phyloP scores from a whole-genome alignment of 1,284 basidiomycete genomes.

The Ceraceosorus guamensis region DNA sequence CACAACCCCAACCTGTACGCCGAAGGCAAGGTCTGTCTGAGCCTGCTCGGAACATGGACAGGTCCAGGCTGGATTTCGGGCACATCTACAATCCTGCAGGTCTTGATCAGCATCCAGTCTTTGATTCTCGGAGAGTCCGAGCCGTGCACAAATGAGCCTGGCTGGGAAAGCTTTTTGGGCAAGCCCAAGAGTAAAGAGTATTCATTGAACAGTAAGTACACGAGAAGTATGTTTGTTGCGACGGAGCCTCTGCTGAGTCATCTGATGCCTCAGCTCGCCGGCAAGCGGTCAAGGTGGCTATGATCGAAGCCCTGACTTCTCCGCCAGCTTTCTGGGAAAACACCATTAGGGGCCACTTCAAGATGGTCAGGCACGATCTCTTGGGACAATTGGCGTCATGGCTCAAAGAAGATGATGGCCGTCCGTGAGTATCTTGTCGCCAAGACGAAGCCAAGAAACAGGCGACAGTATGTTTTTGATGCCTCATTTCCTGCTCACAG shows the following conservation, averaged over 20 bases:
- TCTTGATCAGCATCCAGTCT: conserved; percentile 83
- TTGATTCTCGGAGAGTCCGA: conserved; percentile 73
- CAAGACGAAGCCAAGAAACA: too few relatives aligned
- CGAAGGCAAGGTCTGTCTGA: conserved; percentile 83
- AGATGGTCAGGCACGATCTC: conserved; percentile 69
- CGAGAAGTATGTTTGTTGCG: not conserved
- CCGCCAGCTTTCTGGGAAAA: conserved; percentile 74
- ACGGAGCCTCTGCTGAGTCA: not conserved
- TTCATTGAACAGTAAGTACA: not conserved
- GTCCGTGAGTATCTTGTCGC: not conserved
- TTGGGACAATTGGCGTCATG: conserved; percentile 69
- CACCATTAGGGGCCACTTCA: conserved; percentile 78
- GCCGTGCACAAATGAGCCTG: conserved; percentile 81
- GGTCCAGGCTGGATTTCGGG: conserved; percentile 84
- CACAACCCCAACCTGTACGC: conserved; percentile 88
- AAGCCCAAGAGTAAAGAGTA: not conserved
- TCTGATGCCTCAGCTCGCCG: conserved; percentile 3
- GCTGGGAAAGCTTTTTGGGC: not conserved
- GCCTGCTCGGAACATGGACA: conserved; percentile 60
- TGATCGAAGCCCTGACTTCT: conserved; percentile 72
- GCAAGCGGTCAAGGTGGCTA: conserved; percentile 40
- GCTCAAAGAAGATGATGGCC: conserved; percentile 65
- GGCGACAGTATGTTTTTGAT: too few relatives aligned
- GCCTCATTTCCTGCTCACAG: too few relatives aligned
- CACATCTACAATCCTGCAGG: conserved; percentile 68